Percentiles rank a stretch among this genome's conserved stretches.
Conservation (phyloP, 2,329 filamentous ascomycete genomes). For the Colletotrichum sp. region DNA sequence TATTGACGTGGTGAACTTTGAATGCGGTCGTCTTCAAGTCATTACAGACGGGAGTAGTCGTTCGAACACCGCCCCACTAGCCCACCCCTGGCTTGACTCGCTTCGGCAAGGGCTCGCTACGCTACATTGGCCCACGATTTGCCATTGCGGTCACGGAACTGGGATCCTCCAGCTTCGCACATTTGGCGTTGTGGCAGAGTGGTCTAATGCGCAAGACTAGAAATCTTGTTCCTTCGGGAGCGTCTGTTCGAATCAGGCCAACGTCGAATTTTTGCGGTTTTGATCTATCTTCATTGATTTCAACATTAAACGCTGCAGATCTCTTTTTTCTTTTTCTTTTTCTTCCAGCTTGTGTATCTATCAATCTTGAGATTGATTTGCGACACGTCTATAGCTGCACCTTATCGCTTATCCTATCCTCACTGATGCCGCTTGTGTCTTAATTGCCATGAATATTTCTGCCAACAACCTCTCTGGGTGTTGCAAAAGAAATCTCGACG, state of each 20-base stretch:
- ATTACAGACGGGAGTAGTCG: neutral
- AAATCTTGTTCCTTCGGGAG: constrained; percentile 13
- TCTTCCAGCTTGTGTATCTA: no score
- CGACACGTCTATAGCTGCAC: no score
- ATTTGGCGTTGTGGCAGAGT: constrained; percentile 1
- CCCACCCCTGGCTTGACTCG: neutral
- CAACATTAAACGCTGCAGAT: no score
- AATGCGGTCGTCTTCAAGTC: no score
- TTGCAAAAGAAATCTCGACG: no score
- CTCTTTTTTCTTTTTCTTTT: neutral
- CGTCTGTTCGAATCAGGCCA: no score
- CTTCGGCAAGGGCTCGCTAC: neutral
- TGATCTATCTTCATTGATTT: neutral
- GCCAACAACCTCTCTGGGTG: no score
- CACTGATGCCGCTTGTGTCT: no score
- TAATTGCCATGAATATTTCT: no score
- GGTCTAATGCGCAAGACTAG: constrained; percentile 11
- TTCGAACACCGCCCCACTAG: neutral
- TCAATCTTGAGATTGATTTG: no score
- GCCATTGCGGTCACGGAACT: rapidly evolving
- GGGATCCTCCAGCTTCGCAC: neutral
- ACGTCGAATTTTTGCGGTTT: neutral
- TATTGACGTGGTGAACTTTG: no score
- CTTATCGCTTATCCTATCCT: no score
- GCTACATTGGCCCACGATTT: neutral